Evolutionary conservation across 2,329 filamentous ascomycete species (phyloP).

Genomic region (Ascosphaera apis): DNA sequence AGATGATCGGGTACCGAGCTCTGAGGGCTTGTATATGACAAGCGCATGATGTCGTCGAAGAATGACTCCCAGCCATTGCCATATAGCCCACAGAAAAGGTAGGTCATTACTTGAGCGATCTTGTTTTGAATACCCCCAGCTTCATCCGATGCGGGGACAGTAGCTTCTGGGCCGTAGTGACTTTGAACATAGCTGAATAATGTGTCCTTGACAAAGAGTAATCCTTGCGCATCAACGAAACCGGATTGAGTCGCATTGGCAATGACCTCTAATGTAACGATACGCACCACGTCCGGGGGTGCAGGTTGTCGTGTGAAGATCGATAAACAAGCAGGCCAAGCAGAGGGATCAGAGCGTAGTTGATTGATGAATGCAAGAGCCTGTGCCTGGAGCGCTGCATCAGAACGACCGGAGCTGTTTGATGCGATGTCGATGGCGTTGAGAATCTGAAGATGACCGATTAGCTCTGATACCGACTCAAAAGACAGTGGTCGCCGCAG

Average conservation of each 20-base stretch:
- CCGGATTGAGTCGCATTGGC: slow-evolving; percentile 75
- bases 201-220: slow-evolving; percentile 56
- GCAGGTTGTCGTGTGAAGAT: slow-evolving; percentile 64
- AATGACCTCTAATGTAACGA: slow-evolving; percentile 77
- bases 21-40: slow-evolving; percentile 40
- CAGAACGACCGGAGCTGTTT: slow-evolving; percentile 51
- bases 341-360: slow-evolving; percentile 57
- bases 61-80: slow-evolving; percentile 69
- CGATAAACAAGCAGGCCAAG: slow-evolving; percentile 71
- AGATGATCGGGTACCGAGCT: slow-evolving; percentile 43
- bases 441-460: slow-evolving; percentile 40
- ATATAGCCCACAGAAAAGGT: slow-evolving; percentile 76
- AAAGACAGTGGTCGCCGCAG: slow-evolving; percentile 1
- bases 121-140: slow-evolving; percentile 93
- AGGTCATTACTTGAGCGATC: slow-evolving; percentile 84
- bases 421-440: slow-evolving; percentile 90
- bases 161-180: slow-evolving; percentile 37
- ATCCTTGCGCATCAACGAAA: slow-evolving; percentile 46
- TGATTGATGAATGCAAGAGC: slow-evolving; percentile 42
- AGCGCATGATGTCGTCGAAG: slow-evolving; percentile 64
- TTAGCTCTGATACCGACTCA: slow-evolving; percentile 1
- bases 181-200: slow-evolving; percentile 61
- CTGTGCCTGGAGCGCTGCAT: slow-evolving; percentile 53
- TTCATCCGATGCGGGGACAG: slow-evolving; percentile 31
- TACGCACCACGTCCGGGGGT: slow-evolving; percentile 60